These are phyloP conservation scores for Aspergillus sp. DNA, from an alignment of 2,329 filamentous ascomycete species.

Conservation along the genomic window DNA sequence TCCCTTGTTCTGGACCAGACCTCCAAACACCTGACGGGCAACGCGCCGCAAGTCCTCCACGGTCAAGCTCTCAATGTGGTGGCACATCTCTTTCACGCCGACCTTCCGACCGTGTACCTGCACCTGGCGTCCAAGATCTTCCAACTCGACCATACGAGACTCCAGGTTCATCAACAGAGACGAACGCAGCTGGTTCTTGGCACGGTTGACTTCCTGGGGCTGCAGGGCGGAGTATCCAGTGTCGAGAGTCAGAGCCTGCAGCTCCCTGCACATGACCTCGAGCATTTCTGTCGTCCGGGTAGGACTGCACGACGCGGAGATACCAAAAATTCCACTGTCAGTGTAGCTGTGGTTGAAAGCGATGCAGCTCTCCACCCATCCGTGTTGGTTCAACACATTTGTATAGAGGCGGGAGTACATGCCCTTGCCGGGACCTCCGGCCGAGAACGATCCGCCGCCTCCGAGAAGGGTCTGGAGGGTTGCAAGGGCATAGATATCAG, in stretches of 20 bases:
- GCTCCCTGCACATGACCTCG: slow-evolving; percentile 90
- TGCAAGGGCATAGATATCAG: slow-evolving; percentile 94
- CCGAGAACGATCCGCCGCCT: slow-evolving; percentile 93
- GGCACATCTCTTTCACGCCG: slow-evolving; percentile 89
- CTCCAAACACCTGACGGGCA: slow-evolving; percentile 73
- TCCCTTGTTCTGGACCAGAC: slow-evolving; percentile 71
- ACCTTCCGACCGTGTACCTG: slow-evolving; percentile 95
- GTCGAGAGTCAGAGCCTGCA: slow-evolving; percentile 73
- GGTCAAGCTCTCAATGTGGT: slow-evolving; percentile 76
- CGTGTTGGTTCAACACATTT: slow-evolving; percentile 95
- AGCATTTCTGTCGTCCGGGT: slow-evolving; percentile 78
- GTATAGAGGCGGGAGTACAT: slow-evolving; percentile 99
- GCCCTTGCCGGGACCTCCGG: slow-evolving; percentile 93
- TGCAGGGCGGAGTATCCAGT: slow-evolving; percentile 71
- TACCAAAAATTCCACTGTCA: slow-evolving; percentile 92
- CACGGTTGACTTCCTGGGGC: slow-evolving; percentile 76
- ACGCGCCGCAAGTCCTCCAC: slow-evolving; percentile 79
- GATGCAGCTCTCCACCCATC: slow-evolving; percentile 93
- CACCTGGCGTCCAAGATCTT: slow-evolving; percentile 90
- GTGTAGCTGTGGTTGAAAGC: slow-evolving; percentile 98
- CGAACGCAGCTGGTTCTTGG: slow-evolving; percentile 93
- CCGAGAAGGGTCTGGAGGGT: slow-evolving; percentile 94
- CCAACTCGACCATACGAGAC: slow-evolving; percentile 93
- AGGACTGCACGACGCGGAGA: slow-evolving; percentile 81
- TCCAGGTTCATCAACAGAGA: slow-evolving; percentile 96